These are phyloP conservation scores for Aspergillus incahuasiensis DNA, from an alignment of 495 filamentous ascomycete species.

Conservation along the genomic window DNA sequence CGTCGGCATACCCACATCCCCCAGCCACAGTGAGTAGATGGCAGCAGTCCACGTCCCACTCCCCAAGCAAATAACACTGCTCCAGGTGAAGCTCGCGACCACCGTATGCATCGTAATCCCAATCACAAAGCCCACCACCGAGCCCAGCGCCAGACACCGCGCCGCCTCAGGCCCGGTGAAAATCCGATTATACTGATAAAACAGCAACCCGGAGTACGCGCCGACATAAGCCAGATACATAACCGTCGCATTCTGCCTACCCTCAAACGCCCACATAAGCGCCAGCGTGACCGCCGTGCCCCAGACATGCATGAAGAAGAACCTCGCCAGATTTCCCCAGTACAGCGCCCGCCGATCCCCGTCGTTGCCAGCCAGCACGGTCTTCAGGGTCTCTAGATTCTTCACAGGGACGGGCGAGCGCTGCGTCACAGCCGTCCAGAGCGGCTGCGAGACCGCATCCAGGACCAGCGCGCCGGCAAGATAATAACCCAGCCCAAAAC, in stretches of 20 bases:
- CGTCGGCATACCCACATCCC: conserved; percentile 9
- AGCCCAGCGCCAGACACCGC: conserved; percentile 3
- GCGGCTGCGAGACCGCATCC: conserved; percentile 16
- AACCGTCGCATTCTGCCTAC: conserved; percentile 2
- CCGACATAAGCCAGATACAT: conserved; percentile 16
- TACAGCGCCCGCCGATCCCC: conserved; percentile 2
- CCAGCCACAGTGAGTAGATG: conserved; percentile 11
- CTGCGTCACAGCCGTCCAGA: conserved; percentile 10
- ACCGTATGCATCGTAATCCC: conserved; percentile 8
- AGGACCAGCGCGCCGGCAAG: conserved; percentile 15
- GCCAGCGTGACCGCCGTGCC: conserved; percentile 9
- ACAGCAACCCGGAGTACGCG: conserved; percentile 14
- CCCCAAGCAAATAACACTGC: conserved; percentile 12
- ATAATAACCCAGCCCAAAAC: conserved; percentile 15
- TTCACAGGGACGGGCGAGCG: background rate
- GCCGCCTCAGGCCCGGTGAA: conserved; percentile 15
- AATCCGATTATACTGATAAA: conserved; percentile 18
- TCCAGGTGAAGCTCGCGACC: conserved; percentile 10
- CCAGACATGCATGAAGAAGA: conserved; percentile 20
- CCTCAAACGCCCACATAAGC: conserved; percentile 17
- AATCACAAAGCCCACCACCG: conserved; percentile 3
- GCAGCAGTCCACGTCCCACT: conserved; percentile 15
- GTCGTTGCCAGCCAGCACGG: conserved; percentile 1
- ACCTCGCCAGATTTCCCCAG: conserved; percentile 11
- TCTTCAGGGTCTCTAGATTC: conserved; percentile 2